Conservation (phyloP, 2,329 filamentous ascomycete genomes). For the Aspergillus unguis region DNA sequence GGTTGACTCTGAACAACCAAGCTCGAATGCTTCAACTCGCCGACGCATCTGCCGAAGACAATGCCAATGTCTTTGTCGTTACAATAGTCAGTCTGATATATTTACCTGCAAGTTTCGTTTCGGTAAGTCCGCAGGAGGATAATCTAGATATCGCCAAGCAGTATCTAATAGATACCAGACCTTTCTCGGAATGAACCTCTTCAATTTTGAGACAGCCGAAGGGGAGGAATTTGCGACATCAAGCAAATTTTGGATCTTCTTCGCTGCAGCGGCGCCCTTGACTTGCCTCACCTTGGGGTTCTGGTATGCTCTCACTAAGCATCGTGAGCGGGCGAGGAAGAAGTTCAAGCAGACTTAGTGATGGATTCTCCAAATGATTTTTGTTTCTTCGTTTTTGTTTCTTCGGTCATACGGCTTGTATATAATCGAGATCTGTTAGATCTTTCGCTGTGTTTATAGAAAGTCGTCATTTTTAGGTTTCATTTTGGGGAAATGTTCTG, state of each 20-base stretch:
- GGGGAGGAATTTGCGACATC: constrained; percentile 14
- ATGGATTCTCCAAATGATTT: neutral
- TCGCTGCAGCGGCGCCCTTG: constrained; percentile 12
- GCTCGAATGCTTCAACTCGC: constrained; percentile 16
- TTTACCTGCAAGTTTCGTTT: constrained; percentile 36
- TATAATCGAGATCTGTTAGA: neutral
- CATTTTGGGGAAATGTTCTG: neutral
- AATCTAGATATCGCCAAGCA: neutral
- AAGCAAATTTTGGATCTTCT: constrained; percentile 21
- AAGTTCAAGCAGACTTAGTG: neutral
- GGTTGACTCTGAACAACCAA: constrained; percentile 14
- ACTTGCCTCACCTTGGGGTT: constrained; percentile 14
- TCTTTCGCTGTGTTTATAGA: neutral
- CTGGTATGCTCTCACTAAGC: constrained; percentile 12
- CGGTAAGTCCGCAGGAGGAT: constrained; percentile 22
- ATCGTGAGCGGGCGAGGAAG: neutral
- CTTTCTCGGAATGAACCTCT: constrained; percentile 23
- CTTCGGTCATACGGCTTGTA: neutral
- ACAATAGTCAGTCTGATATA: constrained; percentile 29
- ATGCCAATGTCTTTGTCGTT: constrained; percentile 19
- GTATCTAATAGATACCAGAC: constrained; percentile 8
- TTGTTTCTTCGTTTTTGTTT: neutral
- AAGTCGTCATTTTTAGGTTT: neutral
- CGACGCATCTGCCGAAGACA: constrained; percentile 22
- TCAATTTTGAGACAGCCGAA: constrained; percentile 14